These are phyloP conservation scores for Arthroderma sp. DNA, from an alignment of 2,329 filamentous ascomycete genomes.

Conservation along the genomic window DNA sequence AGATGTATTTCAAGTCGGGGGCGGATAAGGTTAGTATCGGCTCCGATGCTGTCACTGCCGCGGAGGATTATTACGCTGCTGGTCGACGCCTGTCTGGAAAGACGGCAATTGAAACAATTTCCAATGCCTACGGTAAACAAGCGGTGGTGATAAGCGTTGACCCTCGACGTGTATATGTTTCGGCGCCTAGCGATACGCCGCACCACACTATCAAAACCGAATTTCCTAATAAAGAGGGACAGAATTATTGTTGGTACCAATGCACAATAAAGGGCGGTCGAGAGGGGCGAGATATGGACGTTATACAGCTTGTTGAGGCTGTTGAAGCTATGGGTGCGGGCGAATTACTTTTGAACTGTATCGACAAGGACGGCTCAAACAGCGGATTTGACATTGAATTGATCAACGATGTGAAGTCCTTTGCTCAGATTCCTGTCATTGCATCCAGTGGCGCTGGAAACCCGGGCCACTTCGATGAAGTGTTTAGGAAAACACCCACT, in stretches of 20 bases:
- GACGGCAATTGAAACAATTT: slow-evolving; percentile 93
- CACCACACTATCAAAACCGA: slow-evolving; percentile 64
- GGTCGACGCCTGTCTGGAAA: slow-evolving; percentile 58
- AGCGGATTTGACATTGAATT: slow-evolving; percentile 89
- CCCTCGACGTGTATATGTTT: slow-evolving; percentile 78
- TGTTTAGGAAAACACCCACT: slow-evolving; percentile 71
- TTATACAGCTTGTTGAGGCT: slow-evolving; percentile 71
- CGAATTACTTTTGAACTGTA: slow-evolving; percentile 92
- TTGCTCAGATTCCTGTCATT: slow-evolving; percentile 84
- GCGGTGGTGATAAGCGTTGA: slow-evolving; percentile 94
- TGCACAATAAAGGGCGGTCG: slow-evolving; percentile 94
- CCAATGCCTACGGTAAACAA: slow-evolving; percentile 83
- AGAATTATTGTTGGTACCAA: slow-evolving; percentile 86
- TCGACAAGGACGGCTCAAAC: slow-evolving; percentile 92
- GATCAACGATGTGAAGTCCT: slow-evolving; percentile 73
- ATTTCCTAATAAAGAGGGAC: slow-evolving; percentile 58
- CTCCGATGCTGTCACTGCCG: slow-evolving; percentile 82
- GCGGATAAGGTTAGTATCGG: slow-evolving; percentile 97
- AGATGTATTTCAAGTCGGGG: slow-evolving; percentile 92
- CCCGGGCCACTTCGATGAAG: slow-evolving; percentile 77
- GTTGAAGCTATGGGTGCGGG: slow-evolving; percentile 94
- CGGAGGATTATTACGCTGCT: slow-evolving; percentile 72
- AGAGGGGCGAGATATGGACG: slow-evolving; percentile 87
- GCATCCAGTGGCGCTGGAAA: slow-evolving; percentile 84
- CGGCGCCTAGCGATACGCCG: slow-evolving; percentile 51